Base-by-base conservation (phyloP, 140 eudicot species). In the Erigeron philadelphicus region DNA sequence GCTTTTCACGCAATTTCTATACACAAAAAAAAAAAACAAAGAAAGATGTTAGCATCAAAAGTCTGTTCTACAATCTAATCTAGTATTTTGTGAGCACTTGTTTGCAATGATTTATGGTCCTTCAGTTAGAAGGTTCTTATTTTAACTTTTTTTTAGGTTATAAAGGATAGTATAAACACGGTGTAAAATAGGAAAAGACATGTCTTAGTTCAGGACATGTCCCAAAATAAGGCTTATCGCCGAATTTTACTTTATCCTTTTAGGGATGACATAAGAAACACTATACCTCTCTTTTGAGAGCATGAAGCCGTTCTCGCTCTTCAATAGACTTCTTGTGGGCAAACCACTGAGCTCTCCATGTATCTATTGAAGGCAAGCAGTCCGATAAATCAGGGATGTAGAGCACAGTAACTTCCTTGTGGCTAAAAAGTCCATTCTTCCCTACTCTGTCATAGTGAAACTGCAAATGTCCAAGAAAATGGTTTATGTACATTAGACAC, bases 391-490 rank as follows among this genome's bases (percentile, higher is more conserved):
- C 98, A 9, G 98, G 98, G 63, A 93, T 81, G 77, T 79, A 93
- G 47, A 86, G 81, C 17, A 93, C 95, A 61, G 96, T 84, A 55
- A 93, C 86, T 81, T 93, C 98, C 72, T 85, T 89, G 80, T 93
- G 95, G 66, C 95, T 93, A 80, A 89, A 89, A 18, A 81, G 81
- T 46, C 98, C 98, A 81, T 89, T 94, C 71, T 79, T 80, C 41
- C 98, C 98, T 78, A 87, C 73, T 83, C 98, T 80, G 50, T 89
- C 87, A 77, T 93, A 93, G 80, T 93, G 98, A 78, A 93, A 82
- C 96, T 93, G 93, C 85, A 81, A 35, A 57, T 25, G 43, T 46
- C 16, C 43, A 64, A 9, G 49, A 45, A 7, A 17, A 9, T 55
- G 6, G 12, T 61, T 11, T n/a, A 8, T 31, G 18, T 38, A 38